Evolutionary conservation across 139 green algal genomes (phyloP), one percentile per base, ranked within the genome.

Genomic region (Chlamydomonas incerta): DNA sequence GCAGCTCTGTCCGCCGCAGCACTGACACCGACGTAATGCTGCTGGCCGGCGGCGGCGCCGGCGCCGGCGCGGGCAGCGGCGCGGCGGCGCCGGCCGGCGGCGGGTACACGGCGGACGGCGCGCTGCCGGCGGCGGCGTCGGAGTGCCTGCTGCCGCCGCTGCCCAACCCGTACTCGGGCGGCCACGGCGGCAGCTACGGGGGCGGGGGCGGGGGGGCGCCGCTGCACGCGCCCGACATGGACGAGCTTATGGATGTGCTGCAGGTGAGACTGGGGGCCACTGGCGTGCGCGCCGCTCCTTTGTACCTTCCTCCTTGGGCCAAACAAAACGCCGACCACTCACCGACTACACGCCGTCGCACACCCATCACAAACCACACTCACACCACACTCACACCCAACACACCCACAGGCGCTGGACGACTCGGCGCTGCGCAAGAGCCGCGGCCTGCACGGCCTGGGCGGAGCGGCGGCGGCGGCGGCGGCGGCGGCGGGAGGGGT

Each of bases 241-340:
- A 76, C 34, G 80, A 85, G 34, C 28, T 85, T 33, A 58, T 85
- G 66, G 80, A 85, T 14, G 80, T 85, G 20, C 17, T 85, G 67
- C 47, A 85, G 50, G 80, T 75, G 67, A 3, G 72, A 8, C 6
- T 5, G 41, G 41, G 41, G 41, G 41, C n/a, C n/a, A n/a, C n/a
- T n/a, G n/a, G n/a, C n/a, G n/a, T n/a, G n/a, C n/a, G n/a, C n/a
- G n/a, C n/a, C n/a, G n/a, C n/a, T n/a, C n/a, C n/a, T n/a, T n/a
- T n/a, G n/a, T n/a, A n/a, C n/a, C n/a, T n/a, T n/a, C n/a, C n/a
- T n/a, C n/a, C n/a, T n/a, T 69, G 26, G 8, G 28, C 5, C 4
- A 69, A 66, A 10, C 20, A 66, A 66, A 66, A 66, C 58, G 58
- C 5, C n/a, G n/a, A n/a, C n/a, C n/a, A n/a, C n/a, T n/a, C n/a